phyloP scores from a whole-genome alignment of 2,329 filamentous ascomycete genomes.

The Didymosphaeria variabile region DNA sequence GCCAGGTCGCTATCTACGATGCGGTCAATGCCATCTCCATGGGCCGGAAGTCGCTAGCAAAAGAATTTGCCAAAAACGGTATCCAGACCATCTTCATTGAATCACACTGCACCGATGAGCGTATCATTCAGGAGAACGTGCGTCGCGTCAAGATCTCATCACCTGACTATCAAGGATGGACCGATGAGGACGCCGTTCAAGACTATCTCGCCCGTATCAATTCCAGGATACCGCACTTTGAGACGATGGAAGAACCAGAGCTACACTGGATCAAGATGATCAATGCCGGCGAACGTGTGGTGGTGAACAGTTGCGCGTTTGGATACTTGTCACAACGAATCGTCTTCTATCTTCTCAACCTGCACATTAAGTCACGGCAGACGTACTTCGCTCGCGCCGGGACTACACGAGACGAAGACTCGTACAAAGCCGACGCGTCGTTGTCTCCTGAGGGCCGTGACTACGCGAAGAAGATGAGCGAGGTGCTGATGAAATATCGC shows the following conservation, averaged over 20 bases:
- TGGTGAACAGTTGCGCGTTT: constrained; percentile 97
- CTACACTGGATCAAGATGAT: constrained; percentile 99
- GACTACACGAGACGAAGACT: constrained; percentile 85
- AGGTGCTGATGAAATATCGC: constrained; percentile 81
- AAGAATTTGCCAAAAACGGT: constrained; percentile 97
- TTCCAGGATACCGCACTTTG: constrained; percentile 92
- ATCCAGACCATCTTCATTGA: constrained; percentile 97
- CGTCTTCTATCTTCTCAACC: constrained; percentile 96
- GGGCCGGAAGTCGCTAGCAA: constrained; percentile 83
- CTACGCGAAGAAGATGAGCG: constrained; percentile 75
- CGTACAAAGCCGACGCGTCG: constrained; percentile 88
- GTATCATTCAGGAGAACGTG: constrained; percentile 95
- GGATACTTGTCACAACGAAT: constrained; percentile 97
- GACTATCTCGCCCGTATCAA: constrained; percentile 91
- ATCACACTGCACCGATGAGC: constrained; percentile 91
- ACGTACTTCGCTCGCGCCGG: constrained; percentile 94
- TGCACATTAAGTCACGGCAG: constrained; percentile 93
- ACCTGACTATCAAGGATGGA: constrained; percentile 94
- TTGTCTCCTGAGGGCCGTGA: constrained; percentile 81
- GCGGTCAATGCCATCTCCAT: constrained; percentile 91
- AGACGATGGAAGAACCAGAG: constrained; percentile 94
- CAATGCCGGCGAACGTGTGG: constrained; percentile 90
- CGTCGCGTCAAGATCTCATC: constrained; percentile 97
- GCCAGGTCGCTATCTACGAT: constrained; percentile 98
- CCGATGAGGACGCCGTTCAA: constrained; percentile 88